Conservation (phyloP, 2,329 filamentous ascomycete species). For the Chaetomium olivaceum region DNA sequence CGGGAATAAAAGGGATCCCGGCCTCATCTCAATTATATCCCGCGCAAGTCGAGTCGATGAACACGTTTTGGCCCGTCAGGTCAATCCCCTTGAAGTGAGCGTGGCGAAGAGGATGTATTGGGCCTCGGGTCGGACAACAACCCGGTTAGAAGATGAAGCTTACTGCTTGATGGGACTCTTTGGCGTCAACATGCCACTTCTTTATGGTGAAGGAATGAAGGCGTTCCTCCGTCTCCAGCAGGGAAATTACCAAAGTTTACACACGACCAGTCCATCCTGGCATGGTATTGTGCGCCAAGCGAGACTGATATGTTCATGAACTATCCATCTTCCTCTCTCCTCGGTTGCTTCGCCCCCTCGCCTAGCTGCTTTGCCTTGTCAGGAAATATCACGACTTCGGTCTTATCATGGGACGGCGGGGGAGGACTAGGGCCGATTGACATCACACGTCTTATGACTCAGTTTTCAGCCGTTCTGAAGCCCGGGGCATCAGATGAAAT, state of each 20-base stretch:
- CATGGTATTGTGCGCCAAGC: conserved; percentile 11
- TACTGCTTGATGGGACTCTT: conserved; percentile 21
- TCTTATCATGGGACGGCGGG: too few species aligned
- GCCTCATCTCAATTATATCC: neutral
- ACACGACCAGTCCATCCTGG: conserved; percentile 12
- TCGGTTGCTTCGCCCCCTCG: neutral
- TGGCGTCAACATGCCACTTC: conserved; percentile 17
- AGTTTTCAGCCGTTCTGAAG: neutral
- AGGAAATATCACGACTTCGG: neutral
- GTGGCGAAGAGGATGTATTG: conserved; percentile 8
- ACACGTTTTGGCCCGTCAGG: neutral
- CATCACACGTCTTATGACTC: neutral
- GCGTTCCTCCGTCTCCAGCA: conserved; percentile 13
- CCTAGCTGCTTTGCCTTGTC: conserved; percentile 9
- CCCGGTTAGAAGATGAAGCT: conserved; percentile 8
- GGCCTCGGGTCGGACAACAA: conserved; percentile 14
- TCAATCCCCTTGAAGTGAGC: neutral
- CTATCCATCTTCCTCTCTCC: too few species aligned
- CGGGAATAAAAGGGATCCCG: conserved; percentile 3
- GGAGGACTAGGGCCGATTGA: neutral
- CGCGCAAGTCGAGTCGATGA: conserved; percentile 1
- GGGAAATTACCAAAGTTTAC: conserved; percentile 8
- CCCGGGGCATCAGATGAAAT: too few species aligned
- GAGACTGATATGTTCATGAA: neutral
- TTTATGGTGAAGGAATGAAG: conserved; percentile 12